phyloP scores from a whole-genome alignment of 345 rosid genomes.

The Clausena lansium region DNA sequence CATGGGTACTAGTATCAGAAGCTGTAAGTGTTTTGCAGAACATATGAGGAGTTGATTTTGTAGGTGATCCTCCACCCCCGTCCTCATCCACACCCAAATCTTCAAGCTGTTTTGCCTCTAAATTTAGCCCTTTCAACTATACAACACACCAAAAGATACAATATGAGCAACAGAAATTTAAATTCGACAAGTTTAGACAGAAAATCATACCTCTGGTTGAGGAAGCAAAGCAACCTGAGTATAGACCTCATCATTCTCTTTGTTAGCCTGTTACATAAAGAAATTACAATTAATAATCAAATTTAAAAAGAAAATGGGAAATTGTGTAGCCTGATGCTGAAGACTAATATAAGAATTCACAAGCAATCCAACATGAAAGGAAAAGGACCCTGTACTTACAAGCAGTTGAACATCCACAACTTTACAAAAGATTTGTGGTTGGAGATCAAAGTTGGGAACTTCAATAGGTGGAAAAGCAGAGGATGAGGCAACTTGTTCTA shows the following conservation, averaged over 20 bases:
- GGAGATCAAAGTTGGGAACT: slow-evolving; percentile 53
- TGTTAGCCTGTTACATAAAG: slow-evolving; percentile 58
- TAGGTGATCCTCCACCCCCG: slow-evolving; percentile 46
- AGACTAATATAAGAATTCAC: not conserved
- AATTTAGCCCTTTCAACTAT: slow-evolving; percentile 51
- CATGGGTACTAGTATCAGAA: slow-evolving; percentile 93
- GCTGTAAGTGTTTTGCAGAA: slow-evolving; percentile 90
- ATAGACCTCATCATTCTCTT: slow-evolving; percentile 86
- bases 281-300: slow-evolving; percentile 7
- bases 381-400: slow-evolving; percentile 37
- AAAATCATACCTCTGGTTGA: slow-evolving; percentile 58
- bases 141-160: slow-evolving; percentile 16
- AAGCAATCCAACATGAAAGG: not conserved
- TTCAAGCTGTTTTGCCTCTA: slow-evolving; percentile 48
- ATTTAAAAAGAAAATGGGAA: slow-evolving; percentile 11
- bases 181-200: not conserved
- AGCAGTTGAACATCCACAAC: slow-evolving; percentile 66
- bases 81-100: slow-evolving; percentile 54
- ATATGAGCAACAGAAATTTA: slow-evolving; percentile 7
- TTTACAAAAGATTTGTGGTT: slow-evolving; percentile 70
- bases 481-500: slow-evolving; percentile 60
- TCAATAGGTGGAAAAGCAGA: slow-evolving; percentile 46
- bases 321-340: not conserved
- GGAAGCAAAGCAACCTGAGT: slow-evolving; percentile 76
- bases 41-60: slow-evolving; percentile 74